A percentile compares a stretch with the other conserved stretches of the same genome.
These are phyloP conservation scores for Clarireedia monteithiana DNA, from an alignment of 2,329 filamentous ascomycete species.

Conservation along the genomic window DNA sequence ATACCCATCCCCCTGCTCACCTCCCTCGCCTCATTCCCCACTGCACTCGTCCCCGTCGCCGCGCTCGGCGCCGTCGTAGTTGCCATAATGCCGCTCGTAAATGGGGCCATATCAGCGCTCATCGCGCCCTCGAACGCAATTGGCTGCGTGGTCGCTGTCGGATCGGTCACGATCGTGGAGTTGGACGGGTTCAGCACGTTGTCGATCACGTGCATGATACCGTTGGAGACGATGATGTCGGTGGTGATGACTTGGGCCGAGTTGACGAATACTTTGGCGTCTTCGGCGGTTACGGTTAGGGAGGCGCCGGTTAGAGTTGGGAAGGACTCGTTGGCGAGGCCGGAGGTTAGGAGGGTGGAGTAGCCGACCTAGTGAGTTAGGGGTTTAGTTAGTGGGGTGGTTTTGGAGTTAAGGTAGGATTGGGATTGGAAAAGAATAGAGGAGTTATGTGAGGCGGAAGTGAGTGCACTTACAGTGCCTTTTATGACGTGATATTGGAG, in stretches of 20 bases:
- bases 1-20: neutral
- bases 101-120: slow-evolving; percentile 24
- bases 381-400: slow-evolving; percentile 5
- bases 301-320: slow-evolving; percentile 26
- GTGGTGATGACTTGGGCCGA: slow-evolving; percentile 31
- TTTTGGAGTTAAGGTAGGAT: neutral
- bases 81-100: slow-evolving; percentile 35
- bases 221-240: slow-evolving; percentile 30
- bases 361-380: slow-evolving; percentile 26
- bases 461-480: neutral
- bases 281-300: slow-evolving; percentile 26
- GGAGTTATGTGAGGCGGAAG: neutral
- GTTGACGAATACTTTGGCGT: slow-evolving; percentile 34
- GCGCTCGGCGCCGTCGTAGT: slow-evolving; percentile 31
- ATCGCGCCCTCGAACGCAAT: slow-evolving; percentile 29
- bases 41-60: slow-evolving; percentile 17
- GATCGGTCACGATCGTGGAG: slow-evolving; percentile 31
- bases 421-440: neutral
- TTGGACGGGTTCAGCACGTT: slow-evolving; percentile 40
- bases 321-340: slow-evolving; percentile 18
- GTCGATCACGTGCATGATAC: slow-evolving; percentile 32
- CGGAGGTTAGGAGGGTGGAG: slow-evolving; percentile 28
- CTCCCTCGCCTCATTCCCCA: neutral
- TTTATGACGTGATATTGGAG: slow-evolving; percentile 26
- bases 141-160: slow-evolving; percentile 29